Base-by-base conservation (phyloP, 2,329 filamentous ascomycete species). In the Arthrobotrys megalospora region DNA sequence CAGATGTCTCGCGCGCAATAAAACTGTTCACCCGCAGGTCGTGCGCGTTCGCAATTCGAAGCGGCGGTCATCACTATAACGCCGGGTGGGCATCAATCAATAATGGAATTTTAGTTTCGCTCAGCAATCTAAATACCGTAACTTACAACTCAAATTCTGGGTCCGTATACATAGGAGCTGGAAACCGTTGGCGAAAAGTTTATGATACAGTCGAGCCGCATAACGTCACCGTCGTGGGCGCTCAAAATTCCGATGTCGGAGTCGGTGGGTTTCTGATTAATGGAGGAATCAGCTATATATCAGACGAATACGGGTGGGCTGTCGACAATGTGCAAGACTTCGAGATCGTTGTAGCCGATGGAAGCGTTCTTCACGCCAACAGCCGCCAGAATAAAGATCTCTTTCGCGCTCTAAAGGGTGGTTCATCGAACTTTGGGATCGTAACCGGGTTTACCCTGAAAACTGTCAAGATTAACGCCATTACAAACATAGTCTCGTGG, bases 41-140 rank as follows among this genome's bases (percentile, higher is more conserved):
- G n/a, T 76, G 72, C 55, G 36, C 28, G 38, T 90, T 90, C 79
- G 88, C 88, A 6, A 83, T 89, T 80, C 88, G 88, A 80, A 87
- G 87, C 6, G 89, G 88, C 32, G 89, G 89, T 0, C 88, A 90
- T 82, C 88, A 3, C 10, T 63, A 62, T 10, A 75, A 75, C 36
- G 89, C 89, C 80, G 84, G 87, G 16, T 86, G 86, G 77, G 87
- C 86, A 45, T 85, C 88, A 1, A 90, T 86, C 80, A 86, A 87
- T 55, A 82, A 85, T 12, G 85, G 83, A 87, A 87, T 0, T 83
- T 88, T 0, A 82, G 88, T 4, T 86, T 90, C 78, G 87, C 84
- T 88, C 10, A 84, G 82, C 7, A 80, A 81, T 3, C 82, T 89
- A 8, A 85, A 85, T 65, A 50, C 81, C 7, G 81, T 87, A 32